A percentile compares a stretch with the other conserved stretches of the same genome.
These are phyloP conservation scores for Datisca glomerata DNA, from an alignment of 306 rosid species.

Conservation along the genomic window DNA sequence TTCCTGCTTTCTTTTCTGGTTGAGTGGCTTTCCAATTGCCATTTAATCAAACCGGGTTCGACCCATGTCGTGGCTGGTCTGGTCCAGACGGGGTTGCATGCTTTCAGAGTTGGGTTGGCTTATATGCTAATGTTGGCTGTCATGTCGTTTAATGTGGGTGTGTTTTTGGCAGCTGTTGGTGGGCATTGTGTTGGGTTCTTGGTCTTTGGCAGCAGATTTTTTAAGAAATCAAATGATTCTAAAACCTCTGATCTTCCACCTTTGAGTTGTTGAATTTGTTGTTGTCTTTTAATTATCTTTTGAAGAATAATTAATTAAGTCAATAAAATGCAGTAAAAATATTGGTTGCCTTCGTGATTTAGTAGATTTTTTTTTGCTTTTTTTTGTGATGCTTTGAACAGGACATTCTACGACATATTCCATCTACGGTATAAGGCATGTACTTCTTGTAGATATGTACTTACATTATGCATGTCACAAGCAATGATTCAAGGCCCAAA, in stretches of 20 bases:
- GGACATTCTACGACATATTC: too few relatives aligned
- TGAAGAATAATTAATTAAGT: too few relatives aligned
- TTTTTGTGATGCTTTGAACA: too few relatives aligned
- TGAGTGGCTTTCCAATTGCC: constrained; percentile 40
- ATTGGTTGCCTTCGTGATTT: too few relatives aligned
- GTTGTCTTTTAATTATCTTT: too few relatives aligned
- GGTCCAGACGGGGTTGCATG: constrained; percentile 41
- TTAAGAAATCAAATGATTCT: constrained; percentile 11
- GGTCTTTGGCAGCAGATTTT: constrained; percentile 31
- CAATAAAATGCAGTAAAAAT: too few relatives aligned
- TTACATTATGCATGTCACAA: too few relatives aligned
- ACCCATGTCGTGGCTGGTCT: constrained; percentile 21
- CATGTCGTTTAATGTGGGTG: constrained; percentile 81
- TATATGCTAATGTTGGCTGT: constrained; percentile 74
- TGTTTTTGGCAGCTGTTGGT: constrained; percentile 47
- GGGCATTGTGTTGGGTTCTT: constrained; percentile 70
- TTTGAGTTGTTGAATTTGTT: constrained; percentile 33
- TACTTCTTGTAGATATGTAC: too few relatives aligned
- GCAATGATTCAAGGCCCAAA: too few relatives aligned
- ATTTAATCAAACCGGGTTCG: constrained; percentile 31
- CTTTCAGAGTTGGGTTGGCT: constrained; percentile 41
- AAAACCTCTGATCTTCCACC: constrained; percentile 44
- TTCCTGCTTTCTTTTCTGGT: constrained; percentile 37
- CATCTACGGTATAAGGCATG: too few relatives aligned
- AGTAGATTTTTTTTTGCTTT: too few relatives aligned